Evolutionary conservation across 805 yeast genomes (phyloP).

Genomic region (Yarrowia sp.): DNA sequence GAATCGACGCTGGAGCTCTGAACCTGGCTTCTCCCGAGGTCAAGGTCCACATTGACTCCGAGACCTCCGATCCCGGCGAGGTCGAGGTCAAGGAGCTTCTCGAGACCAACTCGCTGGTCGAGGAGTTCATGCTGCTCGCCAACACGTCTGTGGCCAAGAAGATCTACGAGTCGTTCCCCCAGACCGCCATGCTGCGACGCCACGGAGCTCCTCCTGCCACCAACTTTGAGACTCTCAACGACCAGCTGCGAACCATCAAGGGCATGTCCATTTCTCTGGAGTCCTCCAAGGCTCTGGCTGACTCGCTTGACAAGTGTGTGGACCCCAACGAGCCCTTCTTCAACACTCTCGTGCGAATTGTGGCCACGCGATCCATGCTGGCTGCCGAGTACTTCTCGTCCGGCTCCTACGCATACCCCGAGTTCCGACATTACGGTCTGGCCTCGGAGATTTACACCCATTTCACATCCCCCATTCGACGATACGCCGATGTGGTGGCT

Average conservation of each 20-base stretch:
- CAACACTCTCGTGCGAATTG: constrained; percentile 87
- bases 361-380: constrained; percentile 99
- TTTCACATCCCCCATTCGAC: constrained; percentile 96
- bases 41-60: constrained; percentile 94
- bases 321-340: constrained; percentile 85
- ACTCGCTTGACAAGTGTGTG: constrained; percentile 82
- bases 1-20: constrained; percentile 93
- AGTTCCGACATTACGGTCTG: constrained; percentile 92
- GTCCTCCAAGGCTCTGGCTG: constrained; percentile 87
- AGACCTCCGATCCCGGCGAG: constrained; percentile 93
- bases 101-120: constrained; percentile 94
- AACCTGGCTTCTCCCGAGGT: constrained; percentile 98
- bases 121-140: constrained; percentile 97
- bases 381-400: constrained; percentile 97
- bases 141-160: constrained; percentile 93
- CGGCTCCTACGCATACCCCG: constrained; percentile 85
- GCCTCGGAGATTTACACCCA: constrained; percentile 98
- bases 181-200: constrained; percentile 96
- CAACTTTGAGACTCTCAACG: constrained; percentile 84
- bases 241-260: constrained; percentile 80
- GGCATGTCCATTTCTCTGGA: constrained; percentile 73
- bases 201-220: constrained; percentile 97
- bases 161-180: constrained; percentile 90
- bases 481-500: constrained; percentile 96
- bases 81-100: constrained; percentile 85